phyloP scores from a whole-genome alignment of 352 stramenopile species.

The Phytophthora sp. region DNA sequence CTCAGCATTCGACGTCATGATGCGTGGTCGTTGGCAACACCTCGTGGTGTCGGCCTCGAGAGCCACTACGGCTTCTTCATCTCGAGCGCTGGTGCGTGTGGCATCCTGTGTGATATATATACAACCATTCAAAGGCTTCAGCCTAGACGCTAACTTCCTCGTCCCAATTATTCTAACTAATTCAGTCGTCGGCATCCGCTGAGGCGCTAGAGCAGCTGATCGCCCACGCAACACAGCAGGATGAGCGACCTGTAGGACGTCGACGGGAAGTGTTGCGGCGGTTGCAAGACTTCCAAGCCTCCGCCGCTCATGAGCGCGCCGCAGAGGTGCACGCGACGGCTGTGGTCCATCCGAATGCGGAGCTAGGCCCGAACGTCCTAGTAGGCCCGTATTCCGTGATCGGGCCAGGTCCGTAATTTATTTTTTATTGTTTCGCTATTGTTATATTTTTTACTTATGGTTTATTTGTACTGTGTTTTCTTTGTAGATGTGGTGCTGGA shows the following conservation, averaged over 20 bases:
- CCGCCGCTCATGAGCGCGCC: conserved; percentile 9
- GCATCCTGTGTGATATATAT: neutral
- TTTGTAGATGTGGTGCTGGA: conserved; percentile 68
- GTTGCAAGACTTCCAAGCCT: conserved; percentile 10
- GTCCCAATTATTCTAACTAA: neutral
- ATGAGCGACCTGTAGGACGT: conserved; percentile 7
- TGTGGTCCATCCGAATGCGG: conserved; percentile 69
- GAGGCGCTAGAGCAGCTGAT: conserved; percentile 62
- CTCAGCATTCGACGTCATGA: no score
- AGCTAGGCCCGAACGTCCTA: conserved; percentile 62
- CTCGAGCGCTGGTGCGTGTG: conserved; percentile 21
- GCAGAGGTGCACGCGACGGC: conserved; percentile 65
- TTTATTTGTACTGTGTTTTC: conserved; percentile 16
- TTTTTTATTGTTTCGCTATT: conserved; percentile 9
- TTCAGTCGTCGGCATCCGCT: conserved; percentile 24
- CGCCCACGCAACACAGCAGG: conserved; percentile 46
- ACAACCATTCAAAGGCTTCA: neutral
- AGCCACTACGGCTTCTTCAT: neutral
- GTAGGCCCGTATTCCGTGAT: conserved; percentile 79
- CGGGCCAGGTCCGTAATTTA: conserved; percentile 49
- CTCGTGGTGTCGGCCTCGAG: neutral
- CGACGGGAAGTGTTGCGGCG: conserved; percentile 11
- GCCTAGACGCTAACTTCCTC: neutral
- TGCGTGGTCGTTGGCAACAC: conserved; percentile 9
- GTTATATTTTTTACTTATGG: conserved; percentile 17